A percentile compares a stretch with the other conserved stretches of the same genome.
Conservation (phyloP, 2,329 filamentous ascomycete genomes). For the Escovopsis weberi region DNA sequence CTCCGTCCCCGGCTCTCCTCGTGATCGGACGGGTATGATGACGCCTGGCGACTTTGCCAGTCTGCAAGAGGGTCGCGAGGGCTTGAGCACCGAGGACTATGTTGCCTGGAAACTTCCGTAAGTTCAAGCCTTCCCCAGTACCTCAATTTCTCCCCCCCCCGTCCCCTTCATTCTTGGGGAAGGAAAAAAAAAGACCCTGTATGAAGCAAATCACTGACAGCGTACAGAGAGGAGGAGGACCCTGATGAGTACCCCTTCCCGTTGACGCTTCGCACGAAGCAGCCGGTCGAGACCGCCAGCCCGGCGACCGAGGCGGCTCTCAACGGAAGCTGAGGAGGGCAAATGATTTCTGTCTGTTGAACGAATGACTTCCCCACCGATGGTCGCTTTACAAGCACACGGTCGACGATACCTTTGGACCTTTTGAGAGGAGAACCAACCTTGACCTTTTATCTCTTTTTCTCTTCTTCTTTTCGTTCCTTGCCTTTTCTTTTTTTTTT, state of each 20-base stretch:
- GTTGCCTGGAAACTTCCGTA: constrained; percentile 96
- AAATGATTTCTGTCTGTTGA: neutral
- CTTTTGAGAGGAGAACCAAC: neutral
- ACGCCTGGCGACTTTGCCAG: constrained; percentile 96
- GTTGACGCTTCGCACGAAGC: constrained; percentile 41
- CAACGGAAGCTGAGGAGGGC: constrained; percentile 7
- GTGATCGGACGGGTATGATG: constrained; percentile 93
- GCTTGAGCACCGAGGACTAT: constrained; percentile 90
- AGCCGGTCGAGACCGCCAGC: constrained; percentile 23
- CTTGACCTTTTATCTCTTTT: neutral
- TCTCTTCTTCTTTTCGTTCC: neutral
- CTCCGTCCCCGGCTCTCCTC: constrained; percentile 83
- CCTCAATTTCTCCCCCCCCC: no score
- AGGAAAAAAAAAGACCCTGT: no score
- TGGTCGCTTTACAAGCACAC: neutral
- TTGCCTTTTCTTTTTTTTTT: neutral
- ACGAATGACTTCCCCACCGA: neutral
- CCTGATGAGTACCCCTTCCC: constrained; percentile 55
- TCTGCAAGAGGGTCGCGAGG: constrained; percentile 85
- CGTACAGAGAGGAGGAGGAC: constrained; percentile 75
- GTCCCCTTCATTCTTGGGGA: no score
- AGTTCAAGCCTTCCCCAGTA: constrained; percentile 29
- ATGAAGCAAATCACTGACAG: constrained; percentile 8
- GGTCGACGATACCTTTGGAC: neutral
- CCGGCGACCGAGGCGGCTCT: constrained; percentile 7